Percentiles rank a stretch among this genome's conserved stretches.
Conservation (phyloP, 169 alveolate genomes). For the Theileria parva region DNA sequence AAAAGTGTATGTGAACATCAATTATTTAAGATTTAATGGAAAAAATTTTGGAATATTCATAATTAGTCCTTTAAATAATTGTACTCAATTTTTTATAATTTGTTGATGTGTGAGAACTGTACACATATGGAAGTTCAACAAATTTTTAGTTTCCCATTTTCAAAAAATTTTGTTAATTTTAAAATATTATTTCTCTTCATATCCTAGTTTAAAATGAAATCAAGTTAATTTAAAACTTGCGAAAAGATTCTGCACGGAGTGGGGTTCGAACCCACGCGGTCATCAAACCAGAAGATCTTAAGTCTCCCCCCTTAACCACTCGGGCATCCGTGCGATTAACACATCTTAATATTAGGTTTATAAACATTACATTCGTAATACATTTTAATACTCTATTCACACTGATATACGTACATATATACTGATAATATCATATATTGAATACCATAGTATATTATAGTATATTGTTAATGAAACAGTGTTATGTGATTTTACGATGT, state of each 20-base stretch:
- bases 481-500: not conserved
- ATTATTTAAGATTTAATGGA: not conserved
- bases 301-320: conserved; percentile 97
- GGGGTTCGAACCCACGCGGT: conserved; percentile 98
- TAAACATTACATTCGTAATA: not conserved
- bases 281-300: conserved; percentile 93
- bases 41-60: not conserved
- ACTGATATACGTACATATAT: too few species aligned
- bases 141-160: not conserved
- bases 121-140: not conserved
- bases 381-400: not conserved
- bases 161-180: not conserved
- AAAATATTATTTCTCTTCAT: not conserved
- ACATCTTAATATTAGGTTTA: not conserved
- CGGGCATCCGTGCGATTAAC: conserved; percentile 91
- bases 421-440: too few species aligned
- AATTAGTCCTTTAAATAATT: too few species aligned
- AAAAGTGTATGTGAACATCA: not conserved
- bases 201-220: not conserved
- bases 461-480: not conserved
- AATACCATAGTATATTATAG: not conserved
- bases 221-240: too few species aligned
- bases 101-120: not conserved
- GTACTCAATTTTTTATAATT: too few species aligned
- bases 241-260: conserved; percentile 86